Conservation (phyloP, 2,329 filamentous ascomycete species). For the Beauveria caledonica region DNA sequence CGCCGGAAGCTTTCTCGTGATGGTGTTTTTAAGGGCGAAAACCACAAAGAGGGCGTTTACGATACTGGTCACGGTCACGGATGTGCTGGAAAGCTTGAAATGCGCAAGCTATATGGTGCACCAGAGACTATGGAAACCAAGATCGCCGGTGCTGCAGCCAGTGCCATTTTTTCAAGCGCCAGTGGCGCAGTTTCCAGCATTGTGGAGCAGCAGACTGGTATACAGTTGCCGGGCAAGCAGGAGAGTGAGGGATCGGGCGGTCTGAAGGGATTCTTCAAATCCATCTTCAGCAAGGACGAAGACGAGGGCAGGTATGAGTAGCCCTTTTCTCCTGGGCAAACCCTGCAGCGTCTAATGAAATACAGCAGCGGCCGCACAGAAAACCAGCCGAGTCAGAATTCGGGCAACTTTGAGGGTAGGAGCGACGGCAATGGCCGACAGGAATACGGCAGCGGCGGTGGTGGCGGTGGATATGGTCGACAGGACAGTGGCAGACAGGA, state of each 20-base stretch:
- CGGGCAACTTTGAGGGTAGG: constrained; percentile 1
- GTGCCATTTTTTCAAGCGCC: constrained; percentile 49
- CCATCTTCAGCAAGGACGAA: constrained; percentile 59
- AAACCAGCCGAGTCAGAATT: background rate
- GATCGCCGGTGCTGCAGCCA: constrained; percentile 48
- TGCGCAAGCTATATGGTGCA: constrained; percentile 57
- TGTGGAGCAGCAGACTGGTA: constrained; percentile 38
- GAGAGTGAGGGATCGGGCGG: constrained; percentile 51
- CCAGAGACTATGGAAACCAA: constrained; percentile 45
- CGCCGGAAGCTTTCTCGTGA: constrained; percentile 68
- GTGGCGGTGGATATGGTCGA: background rate
- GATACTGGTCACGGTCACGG: constrained; percentile 83
- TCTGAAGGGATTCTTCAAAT: constrained; percentile 62
- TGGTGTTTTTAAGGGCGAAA: constrained; percentile 68
- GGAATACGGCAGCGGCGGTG: background rate
- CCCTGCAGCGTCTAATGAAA: background rate
- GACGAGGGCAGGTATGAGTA: constrained; percentile 45
- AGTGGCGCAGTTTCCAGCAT: constrained; percentile 42
- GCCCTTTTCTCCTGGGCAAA: background rate
- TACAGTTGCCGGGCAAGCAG: constrained; percentile 27
- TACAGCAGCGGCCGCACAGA: constrained; percentile 5
- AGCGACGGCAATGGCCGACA: constrained; percentile 1
- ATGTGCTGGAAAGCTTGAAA: constrained; percentile 67
- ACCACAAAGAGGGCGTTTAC: constrained; percentile 78
- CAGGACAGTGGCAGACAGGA: background rate